These are phyloP conservation scores for Puccinia sorghi DNA, from an alignment of 1,284 basidiomycete species.

Conservation along the genomic window DNA sequence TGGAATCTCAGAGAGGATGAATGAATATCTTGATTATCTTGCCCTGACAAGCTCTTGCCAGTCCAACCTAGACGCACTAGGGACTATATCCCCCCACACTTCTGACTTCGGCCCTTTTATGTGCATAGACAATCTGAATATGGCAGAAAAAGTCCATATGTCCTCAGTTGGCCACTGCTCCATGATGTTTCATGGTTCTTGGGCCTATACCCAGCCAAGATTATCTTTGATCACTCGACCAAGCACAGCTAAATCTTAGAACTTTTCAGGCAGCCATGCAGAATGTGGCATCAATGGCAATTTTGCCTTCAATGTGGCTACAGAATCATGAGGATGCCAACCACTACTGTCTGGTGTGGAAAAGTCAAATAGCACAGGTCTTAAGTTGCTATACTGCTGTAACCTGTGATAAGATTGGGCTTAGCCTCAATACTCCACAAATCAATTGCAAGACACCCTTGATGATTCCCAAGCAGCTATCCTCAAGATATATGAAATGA, in stretches of 20 bases:
- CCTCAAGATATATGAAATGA: background rate
- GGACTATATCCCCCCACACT: background rate
- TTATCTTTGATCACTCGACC: background rate
- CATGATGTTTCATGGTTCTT: conserved; percentile 13
- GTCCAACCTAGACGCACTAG: background rate
- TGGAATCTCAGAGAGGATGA: background rate
- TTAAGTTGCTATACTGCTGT: background rate
- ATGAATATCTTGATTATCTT: background rate
- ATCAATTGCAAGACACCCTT: background rate
- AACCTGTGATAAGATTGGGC: background rate
- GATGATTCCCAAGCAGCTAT: background rate
- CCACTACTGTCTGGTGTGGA: background rate
- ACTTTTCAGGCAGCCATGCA: background rate
- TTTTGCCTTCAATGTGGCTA: background rate
- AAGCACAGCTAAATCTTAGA: background rate
- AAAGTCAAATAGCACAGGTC: background rate
- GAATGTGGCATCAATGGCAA: background rate
- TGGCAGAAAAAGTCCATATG: background rate
- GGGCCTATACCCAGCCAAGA: conserved; percentile 16
- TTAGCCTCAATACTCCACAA: background rate
- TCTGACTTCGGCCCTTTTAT: background rate
- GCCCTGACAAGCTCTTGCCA: background rate
- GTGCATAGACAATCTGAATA: conserved; percentile 28
- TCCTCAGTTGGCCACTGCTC: background rate
- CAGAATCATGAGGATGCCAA: background rate